Evolutionary conservation across 306 rosid species (phyloP), one percentile per base, ranked within the genome.

Genomic region (Gleditsia sinensis): DNA sequence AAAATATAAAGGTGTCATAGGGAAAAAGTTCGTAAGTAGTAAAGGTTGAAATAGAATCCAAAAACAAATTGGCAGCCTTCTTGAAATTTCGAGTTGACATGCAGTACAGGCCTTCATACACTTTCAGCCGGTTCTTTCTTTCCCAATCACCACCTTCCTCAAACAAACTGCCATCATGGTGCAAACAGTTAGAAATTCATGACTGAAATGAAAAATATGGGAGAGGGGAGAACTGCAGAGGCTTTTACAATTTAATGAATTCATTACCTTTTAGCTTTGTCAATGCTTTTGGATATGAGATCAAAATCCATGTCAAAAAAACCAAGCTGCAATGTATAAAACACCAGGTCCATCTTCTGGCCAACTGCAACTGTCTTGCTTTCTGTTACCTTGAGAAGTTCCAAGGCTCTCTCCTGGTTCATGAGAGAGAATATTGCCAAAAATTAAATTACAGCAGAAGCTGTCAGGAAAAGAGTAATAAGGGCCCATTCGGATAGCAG

Each of bases 71-170:
- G 4, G 97, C 91, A 72, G 99, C 99, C 86, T 92, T 88, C 90
- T 87, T 87, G 77, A 95, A 95, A 84, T 92, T 95, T 23, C 98
- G 85, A 57, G 93, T 92, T 53, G 98, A 87, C 98, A 95, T 86
- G 88, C 91, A 90, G 84, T 71, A 92, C 79, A 95, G 72, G 81
- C 99, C 98, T 81, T 95, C 99, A 51, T 95, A 92, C 56, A 95
- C 98, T 87, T 95, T 92, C 83, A 95, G 69, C 12, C 99, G 81
- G 56, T 95, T 95, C 89, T 95, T 95, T 84, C 99, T 87, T 81
- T 95, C 98, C 99, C 99, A 95, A 71, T 95, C 99, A 74, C 99
- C 99, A 49, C 99, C 99, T 85, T 95, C 98, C 86, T 95, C 99
- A 83, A 92, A 92, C 90, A 95, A 90, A 80, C 98, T 95, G 86